phyloP scores from a whole-genome alignment of 768 basidiomycete genomes.

The Pholiota conissans region DNA sequence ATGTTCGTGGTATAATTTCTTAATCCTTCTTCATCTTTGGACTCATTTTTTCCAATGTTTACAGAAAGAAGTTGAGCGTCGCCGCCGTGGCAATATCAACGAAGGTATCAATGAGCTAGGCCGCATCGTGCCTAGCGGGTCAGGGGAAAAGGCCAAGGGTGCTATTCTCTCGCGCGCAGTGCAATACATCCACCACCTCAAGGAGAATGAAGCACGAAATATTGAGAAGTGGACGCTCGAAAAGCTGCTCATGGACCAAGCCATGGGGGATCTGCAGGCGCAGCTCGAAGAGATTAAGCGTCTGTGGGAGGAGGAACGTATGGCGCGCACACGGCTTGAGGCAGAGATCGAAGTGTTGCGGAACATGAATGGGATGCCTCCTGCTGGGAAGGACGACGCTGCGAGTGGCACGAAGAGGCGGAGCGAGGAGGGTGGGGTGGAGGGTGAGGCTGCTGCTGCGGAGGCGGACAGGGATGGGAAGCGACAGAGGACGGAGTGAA shows the following conservation, averaged over 20 bases:
- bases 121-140: slow-evolving; percentile 83
- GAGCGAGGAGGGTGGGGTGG: slow-evolving; percentile 36
- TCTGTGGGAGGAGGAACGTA: slow-evolving; percentile 80
- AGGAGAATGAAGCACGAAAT: slow-evolving; percentile 87
- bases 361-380: slow-evolving; percentile 26
- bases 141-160: slow-evolving; percentile 88
- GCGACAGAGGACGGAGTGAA: slow-evolving; percentile 43
- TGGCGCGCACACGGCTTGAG: slow-evolving; percentile 57
- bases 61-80: slow-evolving; percentile 98
- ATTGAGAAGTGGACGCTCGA: slow-evolving; percentile 95
- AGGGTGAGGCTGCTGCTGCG: slow-evolving; percentile 21
- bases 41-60: slow-evolving; percentile 1
- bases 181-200: slow-evolving; percentile 88
- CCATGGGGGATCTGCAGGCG: slow-evolving; percentile 82
- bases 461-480: slow-evolving; percentile 37
- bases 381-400: slow-evolving; percentile 19
- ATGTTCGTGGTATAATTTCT: slow-evolving; percentile 44
- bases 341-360: slow-evolving; percentile 61
- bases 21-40: slow-evolving; percentile 1
- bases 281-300: slow-evolving; percentile 82
- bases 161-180: slow-evolving; percentile 87
- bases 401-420: slow-evolving; percentile 32
- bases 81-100: slow-evolving; percentile 93
- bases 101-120: slow-evolving; percentile 94
- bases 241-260: slow-evolving; percentile 90